A percentile compares a stretch with the other conserved stretches of the same genome.
Evolutionary conservation across 116 monocot genomes (phyloP).

Genomic region (Papilionanthe hybrid): DNA sequence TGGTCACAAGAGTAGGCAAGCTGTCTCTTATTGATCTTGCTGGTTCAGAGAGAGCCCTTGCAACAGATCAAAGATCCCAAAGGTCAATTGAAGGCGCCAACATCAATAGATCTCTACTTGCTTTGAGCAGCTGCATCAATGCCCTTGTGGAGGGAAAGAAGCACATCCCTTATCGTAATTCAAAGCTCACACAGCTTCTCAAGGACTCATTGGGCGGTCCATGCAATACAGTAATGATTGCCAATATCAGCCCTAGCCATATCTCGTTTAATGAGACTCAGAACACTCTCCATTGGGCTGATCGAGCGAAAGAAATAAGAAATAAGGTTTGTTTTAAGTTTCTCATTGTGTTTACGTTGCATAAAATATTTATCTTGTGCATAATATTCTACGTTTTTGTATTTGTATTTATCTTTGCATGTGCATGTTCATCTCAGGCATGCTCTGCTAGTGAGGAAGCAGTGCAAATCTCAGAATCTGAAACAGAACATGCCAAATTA

Average conservation of each 20-base stretch:
- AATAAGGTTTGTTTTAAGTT: constrained; percentile 47
- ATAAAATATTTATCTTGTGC: neutral
- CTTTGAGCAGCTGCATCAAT: constrained; percentile 94
- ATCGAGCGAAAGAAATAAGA: constrained; percentile 90
- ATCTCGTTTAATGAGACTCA: constrained; percentile 85
- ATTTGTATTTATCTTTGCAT: neutral
- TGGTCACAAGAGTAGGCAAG: constrained; percentile 54
- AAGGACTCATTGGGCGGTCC: constrained; percentile 94
- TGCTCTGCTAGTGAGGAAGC: constrained; percentile 38
- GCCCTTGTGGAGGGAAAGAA: constrained; percentile 96
- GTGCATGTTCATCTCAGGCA: constrained; percentile 30
- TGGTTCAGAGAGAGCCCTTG: constrained; percentile 88
- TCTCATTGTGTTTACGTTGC: neutral
- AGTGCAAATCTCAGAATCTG: constrained; percentile 35
- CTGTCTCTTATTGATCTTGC: constrained; percentile 94
- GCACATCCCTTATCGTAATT: constrained; percentile 94
- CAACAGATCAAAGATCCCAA: constrained; percentile 76
- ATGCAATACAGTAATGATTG: constrained; percentile 95
- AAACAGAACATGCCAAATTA: constrained; percentile 62
- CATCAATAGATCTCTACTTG: constrained; percentile 92
- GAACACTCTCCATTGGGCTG: constrained; percentile 98
- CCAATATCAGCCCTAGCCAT: constrained; percentile 79
- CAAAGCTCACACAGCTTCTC: constrained; percentile 95
- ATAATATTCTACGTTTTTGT: neutral
- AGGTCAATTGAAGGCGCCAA: constrained; percentile 93